Evolutionary conservation across 768 basidiomycete species (phyloP).

Genomic region (Hebeloma cylindrosporum): DNA sequence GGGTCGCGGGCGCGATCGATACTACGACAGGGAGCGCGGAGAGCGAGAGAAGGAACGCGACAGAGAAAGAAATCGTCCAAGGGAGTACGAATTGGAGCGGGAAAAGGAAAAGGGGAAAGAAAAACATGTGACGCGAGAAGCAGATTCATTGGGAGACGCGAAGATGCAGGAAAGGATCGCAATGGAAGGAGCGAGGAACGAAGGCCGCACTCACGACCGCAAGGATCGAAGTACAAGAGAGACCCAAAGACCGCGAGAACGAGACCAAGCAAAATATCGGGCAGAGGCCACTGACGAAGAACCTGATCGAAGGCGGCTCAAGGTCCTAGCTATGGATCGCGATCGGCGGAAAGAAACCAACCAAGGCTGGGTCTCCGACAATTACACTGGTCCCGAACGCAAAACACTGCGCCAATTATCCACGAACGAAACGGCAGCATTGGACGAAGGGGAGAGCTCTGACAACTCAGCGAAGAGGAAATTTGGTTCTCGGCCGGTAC

Average conservation of each 20-base stretch:
- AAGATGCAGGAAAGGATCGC: too few species aligned
- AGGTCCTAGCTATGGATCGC: slow-evolving; percentile 13
- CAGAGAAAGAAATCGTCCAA: slow-evolving; percentile 14
- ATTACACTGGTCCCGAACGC: slow-evolving; percentile 13
- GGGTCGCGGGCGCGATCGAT: too few species aligned
- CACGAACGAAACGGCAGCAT: slow-evolving; percentile 12
- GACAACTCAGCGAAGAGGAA: slow-evolving; percentile 29
- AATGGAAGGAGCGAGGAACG: slow-evolving; percentile 11
- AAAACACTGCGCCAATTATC: slow-evolving; percentile 13
- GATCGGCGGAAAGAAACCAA: slow-evolving; percentile 20
- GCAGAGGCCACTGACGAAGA: slow-evolving; percentile 24
- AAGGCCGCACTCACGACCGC: slow-evolving; percentile 6
- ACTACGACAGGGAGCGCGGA: slow-evolving; percentile 11
- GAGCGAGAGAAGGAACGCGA: slow-evolving; percentile 14
- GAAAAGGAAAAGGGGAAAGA: slow-evolving; percentile 11
- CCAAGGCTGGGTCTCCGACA: slow-evolving; percentile 22
- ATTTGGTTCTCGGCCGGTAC: slow-evolving; percentile 15
- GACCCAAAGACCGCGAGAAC: slow-evolving; percentile 11
- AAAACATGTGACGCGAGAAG: neutral
- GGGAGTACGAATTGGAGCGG: slow-evolving; percentile 18
- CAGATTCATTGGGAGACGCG: too few species aligned
- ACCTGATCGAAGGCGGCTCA: slow-evolving; percentile 18
- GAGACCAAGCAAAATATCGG: slow-evolving; percentile 19
- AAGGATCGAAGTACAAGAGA: slow-evolving; percentile 8
- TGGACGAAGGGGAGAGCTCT: slow-evolving; percentile 33